Evolutionary conservation across 805 yeast species (phyloP), one percentile per base, ranked within the genome.

Genomic region (Candida schatavii): DNA sequence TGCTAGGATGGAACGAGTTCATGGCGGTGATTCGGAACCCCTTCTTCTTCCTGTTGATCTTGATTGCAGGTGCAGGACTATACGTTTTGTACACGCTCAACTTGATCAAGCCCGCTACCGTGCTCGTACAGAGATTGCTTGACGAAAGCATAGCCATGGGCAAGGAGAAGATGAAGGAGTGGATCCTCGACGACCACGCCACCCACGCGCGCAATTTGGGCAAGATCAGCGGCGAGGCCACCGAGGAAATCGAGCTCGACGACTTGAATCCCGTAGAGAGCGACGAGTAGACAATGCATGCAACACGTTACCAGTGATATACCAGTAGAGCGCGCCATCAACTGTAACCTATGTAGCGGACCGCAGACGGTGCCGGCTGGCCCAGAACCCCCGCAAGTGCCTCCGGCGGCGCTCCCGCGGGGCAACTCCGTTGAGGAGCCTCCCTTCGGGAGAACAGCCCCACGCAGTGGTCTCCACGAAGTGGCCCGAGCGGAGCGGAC

Each of bases 1-100:
- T 86, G 3, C 69, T 93, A 18, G 99, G 99, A 7, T 93, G 97
- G 97, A 90, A 90, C 61, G 97, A 93, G 70, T 83, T 93, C 50
- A 77, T 89, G 85, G 84, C 93, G 7, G 78, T 93, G 14, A 56
- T 93, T 34, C 77, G 95, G 48, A 90, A 87, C 57, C 97, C 99
- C 40, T 54, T 91, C n/a, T 76, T 85, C 51, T 80, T 90, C 49
- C 71, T 85, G 4, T 59, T 89, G 37, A 52, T 77, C 1, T 57
- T 90, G 34, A 39, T 88, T 9, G 35, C 74, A 1, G 76, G 76
- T 1, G 87, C 85, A 0, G 84, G 78, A 1, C 57, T 75, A 1
- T 88, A 84, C 57, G 75, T 85, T 39, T 74, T 88, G 45, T 83
- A 86, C 56, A 75, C 74, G 43, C 70, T 85, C 58, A 84, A 84